Conservation (phyloP, 495 filamentous ascomycete species). For the Trichoderma erinaceum region DNA sequence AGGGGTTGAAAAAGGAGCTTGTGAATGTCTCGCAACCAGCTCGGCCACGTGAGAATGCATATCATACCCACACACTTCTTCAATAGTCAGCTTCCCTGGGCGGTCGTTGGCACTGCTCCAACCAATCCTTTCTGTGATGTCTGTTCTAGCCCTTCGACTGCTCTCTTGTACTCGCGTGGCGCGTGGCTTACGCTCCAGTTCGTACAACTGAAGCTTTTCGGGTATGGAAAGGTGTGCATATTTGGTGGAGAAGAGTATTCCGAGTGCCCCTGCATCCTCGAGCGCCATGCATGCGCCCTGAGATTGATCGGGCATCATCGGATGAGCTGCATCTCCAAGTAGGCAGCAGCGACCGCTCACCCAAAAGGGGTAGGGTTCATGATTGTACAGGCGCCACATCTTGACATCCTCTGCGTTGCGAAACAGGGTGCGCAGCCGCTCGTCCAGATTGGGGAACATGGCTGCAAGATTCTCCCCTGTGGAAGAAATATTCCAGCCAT, state of each 20-base stretch:
- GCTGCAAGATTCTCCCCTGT: slow-evolving; percentile 39
- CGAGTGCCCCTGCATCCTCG: slow-evolving; percentile 38
- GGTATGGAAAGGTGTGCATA: slow-evolving; percentile 31
- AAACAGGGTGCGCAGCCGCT: slow-evolving; percentile 34
- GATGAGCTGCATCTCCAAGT: slow-evolving; percentile 43
- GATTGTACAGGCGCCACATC: slow-evolving; percentile 45
- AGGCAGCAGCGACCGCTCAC: slow-evolving; percentile 30
- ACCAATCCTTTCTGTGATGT: slow-evolving; percentile 46
- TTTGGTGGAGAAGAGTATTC: slow-evolving; percentile 26
- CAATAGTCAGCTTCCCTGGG: slow-evolving; percentile 43
- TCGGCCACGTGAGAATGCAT: slow-evolving; percentile 14
- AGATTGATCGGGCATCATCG: slow-evolving; percentile 46
- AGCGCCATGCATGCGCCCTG: slow-evolving; percentile 40
- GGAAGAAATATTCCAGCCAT: slow-evolving; percentile 32
- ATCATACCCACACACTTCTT: slow-evolving; percentile 43
- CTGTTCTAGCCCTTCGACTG: slow-evolving; percentile 39
- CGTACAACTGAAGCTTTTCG: slow-evolving; percentile 43
- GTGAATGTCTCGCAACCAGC: background rate
- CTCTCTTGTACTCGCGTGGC: slow-evolving; percentile 40
- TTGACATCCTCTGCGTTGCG: slow-evolving; percentile 39
- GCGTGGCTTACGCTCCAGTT: slow-evolving; percentile 40
- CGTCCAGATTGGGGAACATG: slow-evolving; percentile 40
- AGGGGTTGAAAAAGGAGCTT: background rate
- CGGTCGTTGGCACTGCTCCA: slow-evolving; percentile 34
- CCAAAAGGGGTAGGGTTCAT: slow-evolving; percentile 29